A percentile compares a stretch with the other conserved stretches of the same genome.
Evolutionary conservation across 192 early-diverging fungal genomes (phyloP).

Genomic region (Coemansia nantahalensis): DNA sequence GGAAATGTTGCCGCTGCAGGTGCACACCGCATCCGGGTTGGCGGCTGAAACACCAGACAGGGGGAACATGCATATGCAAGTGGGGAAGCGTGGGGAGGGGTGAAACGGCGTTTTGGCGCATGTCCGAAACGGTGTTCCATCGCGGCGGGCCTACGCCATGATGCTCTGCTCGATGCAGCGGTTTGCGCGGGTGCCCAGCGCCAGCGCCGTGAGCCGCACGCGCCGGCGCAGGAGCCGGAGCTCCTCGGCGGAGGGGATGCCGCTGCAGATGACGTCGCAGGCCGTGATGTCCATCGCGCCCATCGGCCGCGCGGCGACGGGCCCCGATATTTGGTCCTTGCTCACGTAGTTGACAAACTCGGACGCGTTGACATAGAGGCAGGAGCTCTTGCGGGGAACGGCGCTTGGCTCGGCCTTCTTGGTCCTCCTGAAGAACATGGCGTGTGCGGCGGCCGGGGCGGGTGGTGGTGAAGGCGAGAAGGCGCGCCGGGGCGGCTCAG

Average conservation of each 20-base stretch:
- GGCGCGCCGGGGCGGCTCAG: background rate
- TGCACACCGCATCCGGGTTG: too few species aligned
- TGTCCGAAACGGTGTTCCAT: background rate
- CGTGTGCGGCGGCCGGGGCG: too few species aligned
- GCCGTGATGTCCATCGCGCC: constrained; percentile 49
- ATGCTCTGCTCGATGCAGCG: constrained; percentile 50
- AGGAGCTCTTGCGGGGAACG: background rate
- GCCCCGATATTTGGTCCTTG: constrained; percentile 52
- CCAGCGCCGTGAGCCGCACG: constrained; percentile 39
- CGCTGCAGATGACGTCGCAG: constrained; percentile 52
- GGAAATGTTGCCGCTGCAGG: too few species aligned
- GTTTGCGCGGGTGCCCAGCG: constrained; percentile 45
- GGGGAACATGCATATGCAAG: too few species aligned
- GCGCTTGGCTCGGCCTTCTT: constrained; percentile 18
- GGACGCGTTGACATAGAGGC: constrained; percentile 42
- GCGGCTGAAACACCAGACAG: too few species aligned
- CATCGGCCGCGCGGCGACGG: constrained; percentile 45
- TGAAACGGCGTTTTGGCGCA: background rate
- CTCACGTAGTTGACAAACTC: constrained; percentile 50
- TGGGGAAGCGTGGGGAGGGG: background rate
- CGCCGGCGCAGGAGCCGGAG: constrained; percentile 40
- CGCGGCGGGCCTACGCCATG: background rate
- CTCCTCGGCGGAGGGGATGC: constrained; percentile 34
- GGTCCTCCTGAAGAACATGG: constrained; percentile 39
- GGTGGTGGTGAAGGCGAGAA: background rate